Evolutionary conservation across 192 early-diverging fungal genomes (phyloP).

Genomic region (Rhizophagus prolifer): DNA sequence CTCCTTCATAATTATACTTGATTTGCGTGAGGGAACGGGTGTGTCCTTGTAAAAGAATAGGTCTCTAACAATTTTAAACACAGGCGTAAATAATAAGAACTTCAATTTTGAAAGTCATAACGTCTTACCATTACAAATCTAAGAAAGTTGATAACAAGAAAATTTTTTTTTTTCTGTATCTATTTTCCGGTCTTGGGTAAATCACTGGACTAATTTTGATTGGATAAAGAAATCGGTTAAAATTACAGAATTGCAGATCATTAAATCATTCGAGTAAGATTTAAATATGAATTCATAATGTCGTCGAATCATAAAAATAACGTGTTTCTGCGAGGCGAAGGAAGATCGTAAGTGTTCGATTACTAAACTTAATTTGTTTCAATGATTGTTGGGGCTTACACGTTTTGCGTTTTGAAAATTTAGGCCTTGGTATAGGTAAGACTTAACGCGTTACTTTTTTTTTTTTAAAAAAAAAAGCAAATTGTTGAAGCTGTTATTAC

Average conservation of each 20-base stretch:
- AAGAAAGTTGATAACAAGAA: too few species aligned
- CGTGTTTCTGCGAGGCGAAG: slow-evolving; percentile 13
- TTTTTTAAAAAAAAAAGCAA: not conserved
- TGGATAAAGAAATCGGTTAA: too few species aligned
- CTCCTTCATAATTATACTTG: slow-evolving; percentile 97
- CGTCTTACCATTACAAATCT: too few species aligned
- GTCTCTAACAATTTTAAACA: slow-evolving; percentile 55
- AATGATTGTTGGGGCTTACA: not conserved
- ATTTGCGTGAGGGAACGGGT: slow-evolving; percentile 94
- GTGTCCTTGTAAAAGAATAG: slow-evolving; percentile 97
- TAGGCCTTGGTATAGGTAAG: slow-evolving; percentile 49
- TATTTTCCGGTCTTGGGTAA: too few species aligned
- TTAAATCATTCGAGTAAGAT: too few species aligned
- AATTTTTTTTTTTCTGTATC: too few species aligned
- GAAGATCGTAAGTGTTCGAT: slow-evolving; percentile 17
- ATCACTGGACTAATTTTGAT: too few species aligned
- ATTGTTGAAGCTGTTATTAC: not conserved
- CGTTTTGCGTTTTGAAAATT: not conserved
- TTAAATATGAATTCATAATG: not conserved
- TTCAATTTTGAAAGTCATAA: too few species aligned
- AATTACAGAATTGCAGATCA: too few species aligned
- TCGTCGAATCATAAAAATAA: not conserved
- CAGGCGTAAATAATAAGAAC: too few species aligned
- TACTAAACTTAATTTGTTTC: not conserved
- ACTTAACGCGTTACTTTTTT: not conserved